Evolutionary conservation across 441 rosid genomes (phyloP).

Genomic region (Melastoma candidum): DNA sequence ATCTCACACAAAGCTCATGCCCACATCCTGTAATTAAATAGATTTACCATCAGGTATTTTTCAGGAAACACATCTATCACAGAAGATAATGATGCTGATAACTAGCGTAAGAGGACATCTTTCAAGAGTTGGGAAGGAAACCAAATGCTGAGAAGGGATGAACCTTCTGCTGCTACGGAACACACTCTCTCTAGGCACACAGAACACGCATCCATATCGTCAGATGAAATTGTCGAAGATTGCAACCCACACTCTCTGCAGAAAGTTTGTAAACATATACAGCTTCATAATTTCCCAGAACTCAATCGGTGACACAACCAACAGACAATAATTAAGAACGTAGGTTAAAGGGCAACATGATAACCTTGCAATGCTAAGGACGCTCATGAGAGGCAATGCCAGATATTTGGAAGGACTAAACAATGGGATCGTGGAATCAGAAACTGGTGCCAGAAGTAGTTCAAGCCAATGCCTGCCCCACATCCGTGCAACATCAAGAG

Average conservation of each 20-base stretch:
- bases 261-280: constrained; percentile 8
- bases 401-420: constrained; percentile 76
- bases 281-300: background rate
- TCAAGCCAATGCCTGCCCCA: constrained; percentile 99
- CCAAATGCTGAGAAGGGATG: constrained; percentile 7
- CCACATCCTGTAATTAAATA: constrained; percentile 54
- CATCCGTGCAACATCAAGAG: constrained; percentile 93
- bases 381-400: constrained; percentile 78
- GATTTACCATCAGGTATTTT: background rate
- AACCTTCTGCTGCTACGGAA: constrained; percentile 94
- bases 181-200: constrained; percentile 90
- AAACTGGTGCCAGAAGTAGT: constrained; percentile 60
- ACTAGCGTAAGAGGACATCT: too few relatives aligned
- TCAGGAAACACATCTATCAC: too few relatives aligned
- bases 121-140: too few relatives aligned
- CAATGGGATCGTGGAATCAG: constrained; percentile 52
- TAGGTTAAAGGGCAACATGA: background rate
- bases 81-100: too few relatives aligned
- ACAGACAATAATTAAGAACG: background rate
- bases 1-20: constrained; percentile 84
- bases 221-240: constrained; percentile 37
- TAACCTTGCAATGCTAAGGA: constrained; percentile 90
- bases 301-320: background rate
- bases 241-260: constrained; percentile 84
- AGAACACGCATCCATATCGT: constrained; percentile 81